Conservation (phyloP, 1,284 basidiomycete species). For the Ganoderma lingzhi region DNA sequence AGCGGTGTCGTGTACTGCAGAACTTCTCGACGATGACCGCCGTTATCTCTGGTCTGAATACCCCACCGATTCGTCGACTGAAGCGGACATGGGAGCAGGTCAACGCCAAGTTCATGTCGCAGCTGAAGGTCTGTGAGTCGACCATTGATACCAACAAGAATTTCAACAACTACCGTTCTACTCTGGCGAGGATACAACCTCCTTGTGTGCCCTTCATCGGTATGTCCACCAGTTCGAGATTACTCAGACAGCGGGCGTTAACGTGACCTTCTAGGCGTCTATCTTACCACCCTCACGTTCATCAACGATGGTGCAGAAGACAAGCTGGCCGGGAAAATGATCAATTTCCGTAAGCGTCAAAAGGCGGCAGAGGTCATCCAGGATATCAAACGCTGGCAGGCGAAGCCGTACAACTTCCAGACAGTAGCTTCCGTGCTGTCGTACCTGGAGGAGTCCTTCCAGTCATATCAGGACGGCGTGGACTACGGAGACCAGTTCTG, state of each 20-base stretch:
- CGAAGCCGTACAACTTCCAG: constrained; percentile 88
- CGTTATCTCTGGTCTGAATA: constrained; percentile 95
- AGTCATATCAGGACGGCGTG: constrained; percentile 64
- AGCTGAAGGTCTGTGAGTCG: constrained; percentile 77
- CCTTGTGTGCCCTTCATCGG: constrained; percentile 99
- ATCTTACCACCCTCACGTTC: constrained; percentile 95
- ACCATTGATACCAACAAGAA: constrained; percentile 92
- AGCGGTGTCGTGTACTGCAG: constrained; percentile 91
- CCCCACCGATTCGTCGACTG: constrained; percentile 91
- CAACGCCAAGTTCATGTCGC: constrained; percentile 73
- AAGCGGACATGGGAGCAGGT: constrained; percentile 97
- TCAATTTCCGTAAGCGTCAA: constrained; percentile 97
- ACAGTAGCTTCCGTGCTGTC: constrained; percentile 73
- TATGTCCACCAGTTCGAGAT: constrained; percentile 45
- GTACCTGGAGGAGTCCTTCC: constrained; percentile 84
- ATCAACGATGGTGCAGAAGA: constrained; percentile 99
- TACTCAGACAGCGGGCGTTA: neutral
- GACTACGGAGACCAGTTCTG: constrained; percentile 72
- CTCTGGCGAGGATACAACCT: constrained; percentile 86
- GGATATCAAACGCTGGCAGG: constrained; percentile 97
- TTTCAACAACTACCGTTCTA: constrained; percentile 91
- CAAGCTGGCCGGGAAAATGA: constrained; percentile 78
- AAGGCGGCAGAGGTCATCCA: constrained; percentile 95
- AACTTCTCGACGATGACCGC: constrained; percentile 98
- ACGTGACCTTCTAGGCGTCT: constrained; percentile 67